Conservation (phyloP, 805 yeast genomes). For the Isabelozyma pseudorhagii region DNA sequence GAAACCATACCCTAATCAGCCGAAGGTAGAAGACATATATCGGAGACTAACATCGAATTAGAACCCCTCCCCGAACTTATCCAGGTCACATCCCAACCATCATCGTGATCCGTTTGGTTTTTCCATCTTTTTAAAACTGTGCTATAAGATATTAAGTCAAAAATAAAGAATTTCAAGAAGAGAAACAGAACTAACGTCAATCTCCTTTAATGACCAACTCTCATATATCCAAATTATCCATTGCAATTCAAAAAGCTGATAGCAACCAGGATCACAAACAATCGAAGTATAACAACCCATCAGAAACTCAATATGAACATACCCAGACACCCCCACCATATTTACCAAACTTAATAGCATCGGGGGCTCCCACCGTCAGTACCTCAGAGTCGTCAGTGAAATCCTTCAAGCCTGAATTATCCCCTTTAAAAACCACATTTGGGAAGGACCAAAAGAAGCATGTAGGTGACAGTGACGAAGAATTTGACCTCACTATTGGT, state of each 20-base stretch:
- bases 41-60: too few species aligned
- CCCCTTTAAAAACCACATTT: constrained; percentile 36
- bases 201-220: constrained; percentile 13
- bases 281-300: constrained; percentile 2
- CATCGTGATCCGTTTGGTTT: too few species aligned
- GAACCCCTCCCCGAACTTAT: too few species aligned
- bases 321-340: constrained; percentile 12
- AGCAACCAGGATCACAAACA: constrained; percentile 16
- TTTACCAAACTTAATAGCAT: constrained; percentile 21
- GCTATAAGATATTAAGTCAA: not conserved
- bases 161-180: not conserved
- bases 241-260: constrained; percentile 44
- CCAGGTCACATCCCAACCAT: too few species aligned
- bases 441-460: constrained; percentile 5
- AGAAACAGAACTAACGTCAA: not conserved
- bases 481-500: constrained; percentile 1
- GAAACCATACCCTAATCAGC: too few species aligned
- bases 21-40: too few species aligned
- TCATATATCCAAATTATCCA: constrained; percentile 38
- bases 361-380: constrained; percentile 25
- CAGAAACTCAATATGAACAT: constrained; percentile 5
- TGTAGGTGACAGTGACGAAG: constrained; percentile 4
- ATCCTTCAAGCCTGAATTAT: constrained; percentile 32
- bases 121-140: too few species aligned
- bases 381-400: constrained; percentile 31